phyloP scores from a whole-genome alignment of 768 basidiomycete genomes.

The Trametes gibbosa region DNA sequence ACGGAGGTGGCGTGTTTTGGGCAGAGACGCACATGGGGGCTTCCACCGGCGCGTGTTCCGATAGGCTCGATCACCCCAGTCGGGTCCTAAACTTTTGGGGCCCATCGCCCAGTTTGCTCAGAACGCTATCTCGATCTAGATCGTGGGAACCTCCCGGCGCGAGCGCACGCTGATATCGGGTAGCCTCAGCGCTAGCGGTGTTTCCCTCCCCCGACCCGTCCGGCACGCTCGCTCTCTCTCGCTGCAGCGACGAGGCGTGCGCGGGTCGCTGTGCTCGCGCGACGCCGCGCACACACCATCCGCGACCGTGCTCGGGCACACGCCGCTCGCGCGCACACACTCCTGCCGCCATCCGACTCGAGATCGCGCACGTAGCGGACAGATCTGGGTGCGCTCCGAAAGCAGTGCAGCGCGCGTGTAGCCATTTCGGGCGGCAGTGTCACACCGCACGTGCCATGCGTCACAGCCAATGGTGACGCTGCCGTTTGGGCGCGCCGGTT shows the following conservation, averaged over 20 bases:
- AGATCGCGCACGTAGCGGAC: constrained; percentile 8
- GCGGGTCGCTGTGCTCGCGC: too few relatives aligned
- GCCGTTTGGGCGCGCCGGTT: background rate
- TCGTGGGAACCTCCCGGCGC: constrained; percentile 1
- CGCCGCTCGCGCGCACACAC: too few relatives aligned
- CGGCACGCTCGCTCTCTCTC: background rate
- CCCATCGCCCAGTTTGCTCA: constrained; percentile 16
- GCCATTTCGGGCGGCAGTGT: background rate
- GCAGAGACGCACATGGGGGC: constrained; percentile 16
- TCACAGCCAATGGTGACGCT: constrained; percentile 19
- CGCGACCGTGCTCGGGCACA: too few relatives aligned
- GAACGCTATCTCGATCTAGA: constrained; percentile 19
- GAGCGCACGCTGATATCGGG: constrained; percentile 5
- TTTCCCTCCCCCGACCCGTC: background rate
- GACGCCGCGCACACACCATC: too few relatives aligned
- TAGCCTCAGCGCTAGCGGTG: too few relatives aligned
- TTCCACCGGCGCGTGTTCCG: constrained; percentile 11
- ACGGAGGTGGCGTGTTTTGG: constrained; percentile 16
- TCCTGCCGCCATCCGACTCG: too few relatives aligned
- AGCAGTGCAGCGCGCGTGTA: constrained; percentile 5
- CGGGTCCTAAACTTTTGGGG: constrained; percentile 19
- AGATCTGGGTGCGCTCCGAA: constrained; percentile 14
- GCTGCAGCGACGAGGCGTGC: background rate
- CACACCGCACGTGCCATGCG: constrained; percentile 8
- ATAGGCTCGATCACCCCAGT: constrained; percentile 17